Base-by-base conservation (phyloP, 306 rosid genomes). In the Echinosophora koreensis region DNA sequence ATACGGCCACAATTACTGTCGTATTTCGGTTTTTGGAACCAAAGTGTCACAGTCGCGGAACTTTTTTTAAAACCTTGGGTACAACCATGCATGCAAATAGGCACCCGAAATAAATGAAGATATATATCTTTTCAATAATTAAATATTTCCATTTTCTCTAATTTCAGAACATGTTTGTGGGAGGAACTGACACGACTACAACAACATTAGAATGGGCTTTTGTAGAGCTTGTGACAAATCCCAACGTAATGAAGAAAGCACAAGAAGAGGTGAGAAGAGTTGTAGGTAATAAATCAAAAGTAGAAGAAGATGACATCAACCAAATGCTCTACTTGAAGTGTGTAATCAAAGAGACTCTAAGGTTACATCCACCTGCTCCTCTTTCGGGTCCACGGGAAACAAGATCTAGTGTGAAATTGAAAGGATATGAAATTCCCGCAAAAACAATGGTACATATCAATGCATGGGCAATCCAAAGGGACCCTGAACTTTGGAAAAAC, bases 201-300 rank as follows among this genome's bases (percentile, higher is more conserved):
- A 12, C 83, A 13, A 2, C 80, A 9, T 2, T 82, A 58, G 86
- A 85, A 61, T 90, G 94, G 97, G 55, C 76, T 8, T 52, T 90
- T 71, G 59, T 89, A 46, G 91, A 90, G 77, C 80, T 90, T 0
- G 4, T 69, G 12, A 86, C 68, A 64, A 86, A 82, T 61, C 91
- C 88, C 30, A 8, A 2, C 0, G 66, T 42, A 44, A 82, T 90
- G 89, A 79, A 87, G 64, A 93, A 87, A 71, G 90, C 63, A 0
- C 91, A 89, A 10, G 85, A 87, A 70, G 96, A 90, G 34, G 81
- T 85, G 52, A 86, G 97, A 71, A 77, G 47, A 34, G 61, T 89
- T 4, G 88, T 84, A 4, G 90, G 88, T 0, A 13, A 57, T 0
- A 89, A 85, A 66, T 9, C 77, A 47, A 76, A 65, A 11, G 46